These are phyloP conservation scores for Chytriomyces confervae DNA, from an alignment of 192 early-diverging fungal species.

Conservation along the genomic window DNA sequence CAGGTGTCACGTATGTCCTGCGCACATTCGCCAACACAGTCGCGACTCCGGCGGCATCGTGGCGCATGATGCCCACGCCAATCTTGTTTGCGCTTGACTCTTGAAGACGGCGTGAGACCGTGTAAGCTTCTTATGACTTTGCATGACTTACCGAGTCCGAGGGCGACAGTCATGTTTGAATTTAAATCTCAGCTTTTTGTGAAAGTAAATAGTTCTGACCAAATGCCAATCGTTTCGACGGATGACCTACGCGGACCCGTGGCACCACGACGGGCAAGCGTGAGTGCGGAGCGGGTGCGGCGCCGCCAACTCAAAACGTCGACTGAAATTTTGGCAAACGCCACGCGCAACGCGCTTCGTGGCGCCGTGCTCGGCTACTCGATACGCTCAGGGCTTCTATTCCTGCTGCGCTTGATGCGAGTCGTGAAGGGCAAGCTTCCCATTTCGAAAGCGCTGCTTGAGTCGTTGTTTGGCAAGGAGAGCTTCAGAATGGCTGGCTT, in stretches of 20 bases:
- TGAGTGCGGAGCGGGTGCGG: neutral
- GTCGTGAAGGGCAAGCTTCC: slow-evolving; percentile 3
- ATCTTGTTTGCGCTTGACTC: slow-evolving; percentile 91
- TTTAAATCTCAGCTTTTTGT: too few species aligned
- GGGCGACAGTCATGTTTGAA: neutral
- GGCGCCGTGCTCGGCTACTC: slow-evolving; percentile 30
- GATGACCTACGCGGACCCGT: neutral
- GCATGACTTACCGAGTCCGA: slow-evolving; percentile 15
- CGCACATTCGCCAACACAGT: slow-evolving; percentile 87
- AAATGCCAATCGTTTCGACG: neutral
- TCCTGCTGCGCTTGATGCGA: slow-evolving; percentile 21
- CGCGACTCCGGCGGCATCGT: slow-evolving; percentile 58
- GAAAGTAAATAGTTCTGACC: neutral
- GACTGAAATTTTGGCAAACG: slow-evolving; percentile 4
- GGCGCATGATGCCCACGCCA: slow-evolving; percentile 91
- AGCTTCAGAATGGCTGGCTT: slow-evolving; percentile 17
- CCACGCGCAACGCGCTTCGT: slow-evolving; percentile 15
- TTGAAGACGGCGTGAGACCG: slow-evolving; percentile 10
- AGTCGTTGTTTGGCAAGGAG: slow-evolving; percentile 10
- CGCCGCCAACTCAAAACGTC: neutral
- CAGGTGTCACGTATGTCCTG: slow-evolving; percentile 93
- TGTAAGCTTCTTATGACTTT: too few species aligned
- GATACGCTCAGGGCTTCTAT: slow-evolving; percentile 27
- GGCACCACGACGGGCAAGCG: neutral
- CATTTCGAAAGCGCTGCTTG: neutral